Evolutionary conservation across 768 basidiomycete genomes (phyloP), one percentile per base, ranked within the genome.

Genomic region (Lentinula aciculospora): DNA sequence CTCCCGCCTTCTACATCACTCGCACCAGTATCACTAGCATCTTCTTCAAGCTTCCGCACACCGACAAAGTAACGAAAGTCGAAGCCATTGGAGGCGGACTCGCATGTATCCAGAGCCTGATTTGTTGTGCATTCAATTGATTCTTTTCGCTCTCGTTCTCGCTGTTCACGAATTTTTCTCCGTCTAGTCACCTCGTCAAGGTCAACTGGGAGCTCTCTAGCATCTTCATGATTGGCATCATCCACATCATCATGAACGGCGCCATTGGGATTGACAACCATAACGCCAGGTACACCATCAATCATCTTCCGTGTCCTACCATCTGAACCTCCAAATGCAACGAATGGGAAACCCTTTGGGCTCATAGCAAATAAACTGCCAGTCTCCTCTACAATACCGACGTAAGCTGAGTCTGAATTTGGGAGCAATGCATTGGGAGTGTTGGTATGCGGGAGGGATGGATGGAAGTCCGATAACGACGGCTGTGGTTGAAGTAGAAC

Each of bases 401-500:
- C 84, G 67, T 89, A 97, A 1, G 93, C 93, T 0, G 82, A 79
- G 28, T 86, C 80, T 5, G 77, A 69, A 53, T 83, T 80, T 3
- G 77, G 79, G 28, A 27, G 78, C 71, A 10, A 61, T 59, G 23
- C 58, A 21, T 36, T 53, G 62, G 31, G 36, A 21, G 34, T 4
- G 15, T 45, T 56, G 8, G 47, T 23, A 23, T 36, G 70, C 4
- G 71, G 70, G n/a, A 82, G 72, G n/a, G 74, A 74, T 9, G 86
- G 85, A 32, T 94, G 76, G 7, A 96, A 75, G 32, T 93, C 86
- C 19, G 85, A 78, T 1, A 94, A 76, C 32, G 83, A 79, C 0
- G 90, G 87, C 1, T 83, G 86, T 12, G 95, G 94, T 68, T 98
- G 95, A 13, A 94, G 83, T 10, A 98, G 83, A 7, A 92, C 86